phyloP scores from a whole-genome alignment of 257 asterid species.

The Solanum habrochaites region DNA sequence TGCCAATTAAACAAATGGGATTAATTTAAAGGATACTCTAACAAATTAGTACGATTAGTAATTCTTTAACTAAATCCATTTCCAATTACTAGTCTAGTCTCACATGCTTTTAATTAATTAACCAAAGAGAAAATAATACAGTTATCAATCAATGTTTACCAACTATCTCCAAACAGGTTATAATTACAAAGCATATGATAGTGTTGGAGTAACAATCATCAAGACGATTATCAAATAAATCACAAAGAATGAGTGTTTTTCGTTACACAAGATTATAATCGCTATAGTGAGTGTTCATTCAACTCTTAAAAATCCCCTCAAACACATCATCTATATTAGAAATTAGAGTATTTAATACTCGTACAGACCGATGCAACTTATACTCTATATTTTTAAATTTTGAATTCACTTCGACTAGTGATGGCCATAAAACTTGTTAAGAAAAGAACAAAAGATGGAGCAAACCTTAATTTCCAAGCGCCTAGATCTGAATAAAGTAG shows the following conservation, averaged over 20 bases:
- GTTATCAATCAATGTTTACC: background rate
- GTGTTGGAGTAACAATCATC: constrained; percentile 18
- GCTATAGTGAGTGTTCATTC: background rate
- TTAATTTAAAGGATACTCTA: background rate
- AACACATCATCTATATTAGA: background rate
- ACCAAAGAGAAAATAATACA: background rate
- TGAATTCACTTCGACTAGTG: background rate
- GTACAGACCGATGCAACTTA: background rate
- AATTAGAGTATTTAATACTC: background rate
- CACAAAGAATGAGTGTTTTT: background rate
- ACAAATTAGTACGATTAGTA: background rate
- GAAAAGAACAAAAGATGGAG: background rate
- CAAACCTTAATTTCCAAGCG: background rate
- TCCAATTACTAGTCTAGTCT: background rate
- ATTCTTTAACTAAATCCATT: background rate
- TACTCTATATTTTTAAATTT: background rate
- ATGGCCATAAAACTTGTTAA: background rate
- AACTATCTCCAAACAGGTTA: background rate
- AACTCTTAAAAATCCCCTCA: background rate
- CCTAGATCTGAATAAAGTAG: background rate
- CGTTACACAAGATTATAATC: background rate
- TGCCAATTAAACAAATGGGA: background rate
- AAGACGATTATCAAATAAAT: background rate
- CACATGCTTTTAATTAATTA: background rate
- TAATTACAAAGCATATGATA: background rate